Conservation (phyloP, 106 monocot genomes). For the Dioscorea dumetorum region DNA sequence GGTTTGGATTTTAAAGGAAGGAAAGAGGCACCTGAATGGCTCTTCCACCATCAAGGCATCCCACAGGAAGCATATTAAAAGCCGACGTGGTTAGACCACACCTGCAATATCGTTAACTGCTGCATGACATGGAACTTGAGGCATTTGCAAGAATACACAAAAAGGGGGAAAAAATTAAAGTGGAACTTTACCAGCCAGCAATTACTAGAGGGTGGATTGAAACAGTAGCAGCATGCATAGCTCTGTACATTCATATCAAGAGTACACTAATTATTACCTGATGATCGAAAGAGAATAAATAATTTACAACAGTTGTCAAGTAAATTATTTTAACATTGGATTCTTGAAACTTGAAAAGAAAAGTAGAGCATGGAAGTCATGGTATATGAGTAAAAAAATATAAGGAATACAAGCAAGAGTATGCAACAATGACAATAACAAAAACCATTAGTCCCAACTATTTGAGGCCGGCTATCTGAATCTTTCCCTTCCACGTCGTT, state of each 20-base stretch:
- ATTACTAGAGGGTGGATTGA: slow-evolving; percentile 90
- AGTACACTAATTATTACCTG: slow-evolving; percentile 2
- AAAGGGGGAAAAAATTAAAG: neutral
- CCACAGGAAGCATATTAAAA: slow-evolving; percentile 99
- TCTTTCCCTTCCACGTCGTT: no score
- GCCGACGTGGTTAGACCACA: slow-evolving; percentile 96
- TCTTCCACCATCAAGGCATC: slow-evolving; percentile 98
- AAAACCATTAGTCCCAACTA: no score
- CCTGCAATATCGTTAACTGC: slow-evolving; percentile 31
- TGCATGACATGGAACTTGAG: neutral
- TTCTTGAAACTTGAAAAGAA: neutral
- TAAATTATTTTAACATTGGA: neutral
- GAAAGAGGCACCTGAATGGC: slow-evolving; percentile 64
- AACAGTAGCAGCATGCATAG: slow-evolving; percentile 96
- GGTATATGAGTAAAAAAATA: no score
- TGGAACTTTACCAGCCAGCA: slow-evolving; percentile 85
- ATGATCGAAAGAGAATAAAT: neutral
- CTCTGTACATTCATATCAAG: slow-evolving; percentile 47
- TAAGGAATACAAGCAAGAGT: no score
- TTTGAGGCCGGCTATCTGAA: no score
- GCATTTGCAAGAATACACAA: neutral
- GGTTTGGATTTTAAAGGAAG: neutral
- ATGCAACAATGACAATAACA: no score
- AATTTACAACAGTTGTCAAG: neutral
- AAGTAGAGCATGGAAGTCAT: neutral